Evolutionary conservation across 495 filamentous ascomycete species (phyloP).

Genomic region (Neurospora intermedia): DNA sequence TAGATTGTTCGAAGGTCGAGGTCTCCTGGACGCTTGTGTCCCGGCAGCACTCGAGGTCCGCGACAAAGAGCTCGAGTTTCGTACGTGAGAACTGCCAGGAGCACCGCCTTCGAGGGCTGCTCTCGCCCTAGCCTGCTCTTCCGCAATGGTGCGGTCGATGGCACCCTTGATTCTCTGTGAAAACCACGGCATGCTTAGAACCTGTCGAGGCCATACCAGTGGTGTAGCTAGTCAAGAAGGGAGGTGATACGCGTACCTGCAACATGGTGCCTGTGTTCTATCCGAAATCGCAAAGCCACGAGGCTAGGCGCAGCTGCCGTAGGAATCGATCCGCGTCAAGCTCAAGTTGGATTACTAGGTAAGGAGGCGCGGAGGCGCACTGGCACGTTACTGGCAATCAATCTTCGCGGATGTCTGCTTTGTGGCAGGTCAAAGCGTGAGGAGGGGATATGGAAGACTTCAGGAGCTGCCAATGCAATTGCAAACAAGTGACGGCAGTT

Average conservation of each 20-base stretch:
- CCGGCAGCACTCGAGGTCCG: conserved; percentile 30
- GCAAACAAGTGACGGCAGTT: neutral
- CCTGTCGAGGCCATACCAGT: neutral
- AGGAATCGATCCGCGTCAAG: neutral
- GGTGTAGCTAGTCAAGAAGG: neutral
- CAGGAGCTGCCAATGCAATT: neutral
- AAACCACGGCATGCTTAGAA: neutral
- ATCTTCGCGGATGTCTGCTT: neutral
- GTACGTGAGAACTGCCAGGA: conserved; percentile 37
- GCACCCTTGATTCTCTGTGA: conserved; percentile 71
- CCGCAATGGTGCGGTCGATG: conserved; percentile 75
- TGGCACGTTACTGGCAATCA: neutral
- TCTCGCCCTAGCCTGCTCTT: conserved; percentile 75
- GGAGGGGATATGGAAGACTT: neutral
- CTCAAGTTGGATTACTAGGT: neutral
- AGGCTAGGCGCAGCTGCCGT: neutral
- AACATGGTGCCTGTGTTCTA: conserved; percentile 28
- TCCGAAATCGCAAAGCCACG: neutral
- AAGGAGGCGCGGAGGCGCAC: neutral
- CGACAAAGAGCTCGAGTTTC: conserved; percentile 40
- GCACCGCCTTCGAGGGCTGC: conserved; percentile 28
- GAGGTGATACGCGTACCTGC: conserved; percentile 29
- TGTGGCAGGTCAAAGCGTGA: neutral
- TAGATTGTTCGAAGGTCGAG: conserved; percentile 37
- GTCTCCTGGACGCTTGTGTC: conserved; percentile 26